Evolutionary conservation across 495 filamentous ascomycete species (phyloP), one percentile per base, ranked within the genome.

Genomic region (Immersiella caudata): DNA sequence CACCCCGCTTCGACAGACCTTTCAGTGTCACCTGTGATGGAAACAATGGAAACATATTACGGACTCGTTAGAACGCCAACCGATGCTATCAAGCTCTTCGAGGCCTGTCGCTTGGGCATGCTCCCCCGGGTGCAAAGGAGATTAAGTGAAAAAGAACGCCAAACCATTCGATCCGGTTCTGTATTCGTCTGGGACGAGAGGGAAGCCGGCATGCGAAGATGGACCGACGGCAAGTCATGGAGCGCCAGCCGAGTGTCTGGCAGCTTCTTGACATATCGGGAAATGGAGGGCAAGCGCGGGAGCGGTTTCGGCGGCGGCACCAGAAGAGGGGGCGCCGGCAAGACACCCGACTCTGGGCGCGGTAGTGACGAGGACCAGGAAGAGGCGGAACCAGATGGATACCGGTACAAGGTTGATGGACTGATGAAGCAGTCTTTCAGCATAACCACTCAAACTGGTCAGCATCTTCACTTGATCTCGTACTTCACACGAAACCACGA

Each of bases 401-500:
- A 98, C 76, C 86, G 94, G 62, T 99, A 99, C 79, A 99, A 99
- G 81, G 90, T 91, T 1, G 95, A 98, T 72, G 95, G 95, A 0
- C 81, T 99, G 40, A 97, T 97, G 93, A 99, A 99, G 83, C 95
- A 99, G 78, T 98, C 95, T 0, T 99, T 98, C 84, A 97, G 94
- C 81, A 98, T 99, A 75, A 97, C 94, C 4, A 98, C 94, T 2
- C 90, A 91, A 8, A 86, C 84, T 22, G 91, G 91, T 29, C 93
- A 97, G 67, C 96, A 98, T 72, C 86, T 99, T 6, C 95, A 99
- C 76, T 83, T 99, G 49, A 99, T 99, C 76, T 97, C 94, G 71
- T 99, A 99, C 76, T 97, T 93, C 75, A 86, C 92, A n/a, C 85
- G 94, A 60, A 88, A 90, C 29, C 85, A 89, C 70, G 83, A 83